These are phyloP conservation scores for Rheum nobile DNA, from an alignment of 148 eudicot genomes.

Conservation along the genomic window DNA sequence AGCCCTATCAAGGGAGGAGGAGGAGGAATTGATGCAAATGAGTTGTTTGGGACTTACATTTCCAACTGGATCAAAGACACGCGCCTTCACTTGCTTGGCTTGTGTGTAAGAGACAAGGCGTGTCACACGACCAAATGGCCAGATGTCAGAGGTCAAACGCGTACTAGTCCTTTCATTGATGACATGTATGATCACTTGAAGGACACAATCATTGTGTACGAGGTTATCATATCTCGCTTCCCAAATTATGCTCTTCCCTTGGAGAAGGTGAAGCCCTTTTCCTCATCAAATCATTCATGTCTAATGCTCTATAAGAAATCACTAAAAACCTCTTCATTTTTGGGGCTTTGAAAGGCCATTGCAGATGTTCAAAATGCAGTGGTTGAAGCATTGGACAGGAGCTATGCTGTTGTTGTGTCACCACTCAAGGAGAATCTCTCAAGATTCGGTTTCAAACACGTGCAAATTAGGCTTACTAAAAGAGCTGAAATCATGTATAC, in stretches of 20 bases:
- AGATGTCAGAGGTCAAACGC: slow-evolving; percentile 14
- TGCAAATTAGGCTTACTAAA: slow-evolving; percentile 64
- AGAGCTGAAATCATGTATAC: slow-evolving; percentile 30
- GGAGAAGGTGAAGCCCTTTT: slow-evolving; percentile 23
- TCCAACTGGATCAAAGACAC: slow-evolving; percentile 33
- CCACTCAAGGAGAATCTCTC: slow-evolving; percentile 57
- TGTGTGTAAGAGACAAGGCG: slow-evolving; percentile 21
- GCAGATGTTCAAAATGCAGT: slow-evolving; percentile 62
- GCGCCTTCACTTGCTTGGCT: slow-evolving; percentile 23
- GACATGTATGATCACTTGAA: slow-evolving; percentile 24
- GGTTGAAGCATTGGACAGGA: slow-evolving; percentile 57
- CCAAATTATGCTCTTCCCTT: slow-evolving; percentile 26
- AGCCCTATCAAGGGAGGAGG: slow-evolving; percentile 28
- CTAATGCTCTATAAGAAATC: not conserved
- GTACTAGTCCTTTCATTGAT: slow-evolving; percentile 23
- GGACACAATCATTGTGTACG: slow-evolving; percentile 24
- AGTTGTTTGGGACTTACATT: slow-evolving; percentile 23
- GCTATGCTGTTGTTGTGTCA: slow-evolving; percentile 55
- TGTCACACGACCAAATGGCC: slow-evolving; percentile 12
- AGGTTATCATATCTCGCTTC: slow-evolving; percentile 26
- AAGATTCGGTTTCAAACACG: slow-evolving; percentile 60
- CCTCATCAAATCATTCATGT: not conserved
- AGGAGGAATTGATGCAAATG: slow-evolving; percentile 27
- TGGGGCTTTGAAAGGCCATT: slow-evolving; percentile 31
- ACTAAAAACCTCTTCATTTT: not conserved